Evolutionary conservation across 768 basidiomycete genomes (phyloP), one percentile per base, ranked within the genome.

Genomic region (Tricholoma hemisulphureum): DNA sequence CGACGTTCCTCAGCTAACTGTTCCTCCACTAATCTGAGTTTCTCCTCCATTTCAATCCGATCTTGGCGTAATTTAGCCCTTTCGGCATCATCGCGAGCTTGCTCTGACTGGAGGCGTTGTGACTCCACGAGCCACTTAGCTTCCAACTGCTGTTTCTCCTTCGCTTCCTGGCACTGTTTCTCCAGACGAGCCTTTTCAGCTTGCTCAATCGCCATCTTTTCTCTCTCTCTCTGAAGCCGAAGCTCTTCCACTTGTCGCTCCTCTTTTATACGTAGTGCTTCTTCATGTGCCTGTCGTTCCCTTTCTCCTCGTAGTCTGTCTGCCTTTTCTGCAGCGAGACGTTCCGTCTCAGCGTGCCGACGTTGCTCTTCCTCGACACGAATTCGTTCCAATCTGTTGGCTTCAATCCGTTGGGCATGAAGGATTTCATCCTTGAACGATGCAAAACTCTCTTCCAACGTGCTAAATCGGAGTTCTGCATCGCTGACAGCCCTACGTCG

Each of bases 401-500:
- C 69, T 55, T 83, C 84, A 2, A 67, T 66, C n/a, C 69, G 72
- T 53, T 76, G 71, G 2, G 79, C 76, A 28, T 79, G 76, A 23
- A 70, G 57, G 45, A 85, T 65, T 49, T 75, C 68, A 34, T 72
- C 67, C 51, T 74, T 72, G 32, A 85, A 75, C 34, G 73, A 58
- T 18, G 73, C 72, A 23, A 75, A 59, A 57, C 75, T 75, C 56
- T 83, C 78, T 37, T 75, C 67, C 82, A 84, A 89, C 1, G 72
- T 67, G 34, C 70, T 76, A 49, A 83, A 71, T 39, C 74, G 77
- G 16, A 75, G 58, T 60, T 85, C 83, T 0, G 77, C 71, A 59
- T 85, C 81, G 62, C 86, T 79, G 14, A 83, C 73, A 6, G 76
- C 75, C 55, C 77, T 74, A 41, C 72, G 70, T 43, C 88, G 80